Evolutionary conservation across 768 basidiomycete species (phyloP).

Genomic region (Udeniomyces megalosporus): DNA sequence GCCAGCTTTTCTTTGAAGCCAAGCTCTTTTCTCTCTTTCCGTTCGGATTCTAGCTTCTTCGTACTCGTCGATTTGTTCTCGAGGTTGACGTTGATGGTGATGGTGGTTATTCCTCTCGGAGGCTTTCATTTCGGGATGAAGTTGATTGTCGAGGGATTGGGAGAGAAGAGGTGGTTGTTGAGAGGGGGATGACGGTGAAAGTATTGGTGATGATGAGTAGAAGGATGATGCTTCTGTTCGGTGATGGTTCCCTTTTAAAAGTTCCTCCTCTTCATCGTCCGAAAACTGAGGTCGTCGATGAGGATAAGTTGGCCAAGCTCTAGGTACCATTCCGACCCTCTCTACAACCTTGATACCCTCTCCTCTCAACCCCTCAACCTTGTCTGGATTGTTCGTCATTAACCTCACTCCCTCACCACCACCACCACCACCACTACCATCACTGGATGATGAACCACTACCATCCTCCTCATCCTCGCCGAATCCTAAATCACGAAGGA

Average conservation of each 20-base stretch:
- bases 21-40: slow-evolving; percentile 19
- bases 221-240: no score
- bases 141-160: slow-evolving; percentile 18
- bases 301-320: slow-evolving; percentile 48
- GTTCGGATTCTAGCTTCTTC: no score
- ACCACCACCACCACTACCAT: no score
- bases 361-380: slow-evolving; percentile 66
- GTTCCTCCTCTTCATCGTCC: slow-evolving; percentile 16
- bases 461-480: slow-evolving; percentile 40
- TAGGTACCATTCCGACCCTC: slow-evolving; percentile 84
- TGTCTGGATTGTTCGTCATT: slow-evolving; percentile 96
- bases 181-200: no score
- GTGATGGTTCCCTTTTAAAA: no score
- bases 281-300: slow-evolving; percentile 1
- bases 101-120: slow-evolving; percentile 1
- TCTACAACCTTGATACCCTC: slow-evolving; percentile 71
- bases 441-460: no score
- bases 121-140: slow-evolving; percentile 12
- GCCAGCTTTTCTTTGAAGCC: slow-evolving; percentile 39
- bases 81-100: no score
- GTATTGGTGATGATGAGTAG: no score
- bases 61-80: no score
- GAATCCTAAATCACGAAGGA: slow-evolving; percentile 70
- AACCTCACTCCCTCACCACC: slow-evolving; percentile 33
- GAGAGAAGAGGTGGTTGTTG: no score